Evolutionary conservation across 805 yeast genomes (phyloP), one percentile per base, ranked within the genome.

Genomic region (Crinitomyces ghanaensis): DNA sequence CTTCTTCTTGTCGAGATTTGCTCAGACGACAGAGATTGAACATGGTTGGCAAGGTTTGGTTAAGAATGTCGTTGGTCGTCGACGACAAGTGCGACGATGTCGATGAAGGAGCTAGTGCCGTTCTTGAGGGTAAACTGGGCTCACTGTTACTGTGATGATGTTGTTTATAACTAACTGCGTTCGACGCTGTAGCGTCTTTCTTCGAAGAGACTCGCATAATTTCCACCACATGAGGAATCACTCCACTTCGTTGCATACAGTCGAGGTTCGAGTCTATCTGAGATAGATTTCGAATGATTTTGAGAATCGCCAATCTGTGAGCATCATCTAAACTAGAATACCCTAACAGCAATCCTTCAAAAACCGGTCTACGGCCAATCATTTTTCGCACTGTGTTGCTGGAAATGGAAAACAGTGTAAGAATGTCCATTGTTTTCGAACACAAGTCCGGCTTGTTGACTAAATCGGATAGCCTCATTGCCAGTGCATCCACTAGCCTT

Each of bases 11-110:
- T 8, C 65, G 49, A 2, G 46, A 35, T 36, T 61, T 62, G 40
- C 65, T 66, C 38, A 71, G 56, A 26, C 68, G 62, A 42, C 77
- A 68, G 37, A 68, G 60, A 41, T 70, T 69, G 56, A 66, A 70
- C 26, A 72, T 44, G 0, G 65, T 57, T 0, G 73, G 76, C 33
- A 70, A 59, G 5, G 67, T 50, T 20, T 63, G 56, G 38, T 66
- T 67, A 19, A 62, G 54, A 9, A 63, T 55, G 32, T 64, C 68
- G 34, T 62, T n/a, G n/a, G n/a, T n/a, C n/a, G n/a, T n/a, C n/a
- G n/a, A n/a, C n/a, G n/a, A n/a, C n/a, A n/a, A n/a, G n/a, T n/a
- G n/a, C n/a, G n/a, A n/a, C n/a, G n/a, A n/a, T n/a, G n/a, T n/a
- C n/a, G n/a, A n/a, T n/a, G n/a, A n/a, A n/a, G n/a, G n/a, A n/a